Base-by-base conservation (phyloP, 768 basidiomycete genomes). In the Mycena pura region DNA sequence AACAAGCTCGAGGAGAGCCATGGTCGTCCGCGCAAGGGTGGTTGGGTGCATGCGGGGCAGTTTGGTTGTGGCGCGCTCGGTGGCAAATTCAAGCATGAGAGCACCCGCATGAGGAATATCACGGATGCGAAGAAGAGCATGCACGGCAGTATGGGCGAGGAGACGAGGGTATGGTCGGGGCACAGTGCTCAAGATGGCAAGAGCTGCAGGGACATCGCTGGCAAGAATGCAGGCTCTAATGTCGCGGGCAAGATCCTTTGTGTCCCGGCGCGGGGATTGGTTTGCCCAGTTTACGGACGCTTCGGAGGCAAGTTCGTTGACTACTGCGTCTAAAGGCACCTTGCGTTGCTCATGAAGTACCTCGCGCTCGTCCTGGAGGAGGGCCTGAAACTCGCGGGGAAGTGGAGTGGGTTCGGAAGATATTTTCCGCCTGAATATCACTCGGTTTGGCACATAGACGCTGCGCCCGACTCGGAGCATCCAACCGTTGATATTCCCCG, bases 91-190 rank as follows among this genome's bases (percentile, higher is more conserved):
- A 3, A 51, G 48, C 2, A 62, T 25, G 7, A 62, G 17, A 3
- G 19, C 28, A 2, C 60, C 54, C 0, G 54, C 61, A 14, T 43
- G 48, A n/a, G 10, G 21, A 11, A 7, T 6, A 0, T 50, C 40
- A 8, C 1, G 1, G 3, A 32, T 15, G 22, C 61, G 61, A 17
- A 62, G 61, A 17, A 62, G 54, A 7, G 61, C 54, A 24, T 62
- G 61, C 5, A 62, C 61, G 2, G 49, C 19, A 2, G 54, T 24
- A 39, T 62, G 61, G 15, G 8, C 40, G 10, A 62, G 41, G 5
- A 62, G 29, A 40, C 54, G 54, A 6, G 61, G 47, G 21, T 51
- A 27, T 17, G 53, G 61, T 11, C 22, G 14, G 5, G 39, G 40
- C 5, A 34, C 24, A 8, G 29, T 22, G 19, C 60, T 39, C 8